These are phyloP conservation scores for Trapa bicornis DNA, from an alignment of 345 rosid species.

Conservation along the genomic window DNA sequence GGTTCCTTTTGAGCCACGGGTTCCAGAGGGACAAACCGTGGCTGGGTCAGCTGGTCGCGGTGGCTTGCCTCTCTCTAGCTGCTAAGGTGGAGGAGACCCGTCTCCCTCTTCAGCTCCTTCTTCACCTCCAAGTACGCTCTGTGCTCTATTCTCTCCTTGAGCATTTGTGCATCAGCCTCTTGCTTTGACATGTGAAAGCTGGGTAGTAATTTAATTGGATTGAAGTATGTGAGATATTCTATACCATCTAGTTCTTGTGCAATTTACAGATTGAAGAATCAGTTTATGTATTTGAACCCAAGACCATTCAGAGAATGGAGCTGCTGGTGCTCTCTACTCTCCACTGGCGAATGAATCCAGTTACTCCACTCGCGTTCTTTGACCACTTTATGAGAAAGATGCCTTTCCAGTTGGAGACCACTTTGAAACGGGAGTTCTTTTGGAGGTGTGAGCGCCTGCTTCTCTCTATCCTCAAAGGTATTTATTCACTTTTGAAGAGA, in stretches of 20 bases:
- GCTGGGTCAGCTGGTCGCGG: constrained; percentile 84
- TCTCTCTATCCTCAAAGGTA: constrained; percentile 59
- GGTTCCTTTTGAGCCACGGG: constrained; percentile 43
- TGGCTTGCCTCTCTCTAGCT: constrained; percentile 81
- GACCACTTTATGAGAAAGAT: constrained; percentile 52
- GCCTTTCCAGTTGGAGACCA: constrained; percentile 35
- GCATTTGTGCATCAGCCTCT: background rate
- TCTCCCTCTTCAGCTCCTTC: constrained; percentile 46
- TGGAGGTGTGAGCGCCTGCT: constrained; percentile 58
- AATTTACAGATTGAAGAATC: constrained; percentile 55
- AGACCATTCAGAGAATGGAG: constrained; percentile 88
- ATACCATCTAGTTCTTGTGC: background rate
- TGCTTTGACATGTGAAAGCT: background rate
- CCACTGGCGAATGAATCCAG: constrained; percentile 83
- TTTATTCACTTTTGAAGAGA: constrained; percentile 23
- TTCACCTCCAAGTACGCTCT: constrained; percentile 61
- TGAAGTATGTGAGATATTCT: background rate
- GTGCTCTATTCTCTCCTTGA: background rate
- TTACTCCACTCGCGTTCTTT: constrained; percentile 73
- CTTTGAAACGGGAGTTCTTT: constrained; percentile 48
- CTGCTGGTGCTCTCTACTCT: constrained; percentile 71
- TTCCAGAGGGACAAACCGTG: constrained; percentile 71
- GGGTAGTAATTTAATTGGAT: background rate
- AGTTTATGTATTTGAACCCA: constrained; percentile 59
- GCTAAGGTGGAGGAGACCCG: constrained; percentile 87